These are phyloP conservation scores for Oenanthe sinensis DNA, from an alignment of 129 eudicot genomes.

Conservation along the genomic window DNA sequence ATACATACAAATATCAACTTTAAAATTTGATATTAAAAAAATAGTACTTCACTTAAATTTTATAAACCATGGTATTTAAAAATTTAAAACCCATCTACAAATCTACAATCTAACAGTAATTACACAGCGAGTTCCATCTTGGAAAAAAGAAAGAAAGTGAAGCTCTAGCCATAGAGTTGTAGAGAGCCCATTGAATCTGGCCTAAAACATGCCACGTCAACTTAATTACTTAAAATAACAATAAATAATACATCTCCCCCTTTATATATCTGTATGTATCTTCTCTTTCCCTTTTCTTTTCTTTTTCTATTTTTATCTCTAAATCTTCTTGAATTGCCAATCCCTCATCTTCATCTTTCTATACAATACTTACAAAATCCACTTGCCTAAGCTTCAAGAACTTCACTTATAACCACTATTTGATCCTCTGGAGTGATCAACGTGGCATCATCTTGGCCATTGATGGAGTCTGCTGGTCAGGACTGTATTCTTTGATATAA, in stretches of 20 bases:
- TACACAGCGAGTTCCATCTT: neutral
- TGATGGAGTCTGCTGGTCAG: neutral
- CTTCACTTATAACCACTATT: neutral
- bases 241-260: neutral
- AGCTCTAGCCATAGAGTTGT: neutral
- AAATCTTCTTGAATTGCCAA: neutral
- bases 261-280: neutral
- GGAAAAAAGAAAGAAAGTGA: neutral
- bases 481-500: neutral
- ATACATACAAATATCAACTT: too few species aligned
- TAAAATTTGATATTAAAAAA: too few species aligned
- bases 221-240: neutral
- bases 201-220: conserved; percentile 7
- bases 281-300: neutral
- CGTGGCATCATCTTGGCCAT: conserved; percentile 5
- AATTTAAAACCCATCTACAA: too few species aligned
- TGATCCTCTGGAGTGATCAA: neutral
- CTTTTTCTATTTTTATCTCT: neutral
- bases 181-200: neutral
- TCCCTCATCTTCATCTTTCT: neutral
- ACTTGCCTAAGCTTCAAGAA: neutral
- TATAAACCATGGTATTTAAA: too few species aligned
- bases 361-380: neutral
- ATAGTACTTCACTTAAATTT: too few species aligned
- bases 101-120: too few species aligned